Evolutionary conservation across 2,329 filamentous ascomycete genomes (phyloP), one percentile per base, ranked within the genome.

Genomic region (Pseudopyrenochaeta lycopersici): DNA sequence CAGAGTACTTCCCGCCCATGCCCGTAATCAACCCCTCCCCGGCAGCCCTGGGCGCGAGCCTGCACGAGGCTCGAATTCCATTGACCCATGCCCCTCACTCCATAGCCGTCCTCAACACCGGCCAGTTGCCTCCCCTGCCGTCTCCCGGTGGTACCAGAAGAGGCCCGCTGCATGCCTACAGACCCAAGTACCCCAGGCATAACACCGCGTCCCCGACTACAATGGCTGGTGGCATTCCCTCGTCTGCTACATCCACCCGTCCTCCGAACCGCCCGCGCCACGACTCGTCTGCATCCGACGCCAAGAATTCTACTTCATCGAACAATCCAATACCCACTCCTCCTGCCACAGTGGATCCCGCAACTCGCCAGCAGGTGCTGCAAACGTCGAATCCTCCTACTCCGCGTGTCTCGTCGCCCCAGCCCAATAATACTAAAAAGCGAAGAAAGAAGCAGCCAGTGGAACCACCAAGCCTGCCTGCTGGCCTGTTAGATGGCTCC

Each of bases 191-290:
- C 50, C 82, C 80, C 36, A 84, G 91, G 49, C 88, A 91, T 67
- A 88, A 92, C 68, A 96, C 93, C 0, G 88, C 90, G 20, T 96
- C 92, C 2, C 92, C 93, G 1, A 93, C 89, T 0, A 82, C 90
- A 29, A 72, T 90, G 36, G 59, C 69, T 45, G 50, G 64, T 29
- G 65, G 60, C 58, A 69, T 67, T 31, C 63, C 78, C 33, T 73
- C 77, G 52, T 78, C 81, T 64, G 80, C 69, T 40, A 73, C 76
- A 41, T 53, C 68, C 31, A 35, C 55, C 4, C 66, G 70, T 29
- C 70, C 69, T 12, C 45, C 57, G 20, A 61, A 65, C 44, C 74
- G 54, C 55, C 81, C 60, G 10, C 74, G 74, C 36, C 69, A 74
- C 41, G 74, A 78, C 61, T 79, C 75, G 20, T 72, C 74, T 23